phyloP scores from a whole-genome alignment of 352 stramenopile species.

The Globisporangium takayamanum region DNA sequence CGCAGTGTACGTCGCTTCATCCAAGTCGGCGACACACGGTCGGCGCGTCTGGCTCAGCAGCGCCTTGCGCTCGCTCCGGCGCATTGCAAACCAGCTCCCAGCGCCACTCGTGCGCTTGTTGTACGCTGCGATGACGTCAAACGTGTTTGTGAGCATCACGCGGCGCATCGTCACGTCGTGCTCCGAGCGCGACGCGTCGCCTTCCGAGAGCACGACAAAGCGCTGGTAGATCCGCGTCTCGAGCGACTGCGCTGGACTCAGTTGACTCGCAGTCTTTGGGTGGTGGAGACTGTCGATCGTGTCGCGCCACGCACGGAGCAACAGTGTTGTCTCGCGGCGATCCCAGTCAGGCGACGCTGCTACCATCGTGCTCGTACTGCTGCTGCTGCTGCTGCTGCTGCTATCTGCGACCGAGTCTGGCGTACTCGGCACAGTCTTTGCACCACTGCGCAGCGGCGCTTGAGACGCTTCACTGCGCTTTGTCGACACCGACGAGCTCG shows the following conservation, averaged over 20 bases:
- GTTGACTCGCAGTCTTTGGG: neutral
- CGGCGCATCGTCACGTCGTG: neutral
- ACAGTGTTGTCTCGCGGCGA: constrained; percentile 10
- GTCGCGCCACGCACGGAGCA: constrained; percentile 9
- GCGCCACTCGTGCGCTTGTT: neutral
- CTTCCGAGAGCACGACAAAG: constrained; percentile 10
- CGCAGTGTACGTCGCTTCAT: constrained; percentile 4
- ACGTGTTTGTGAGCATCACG: constrained; percentile 2
- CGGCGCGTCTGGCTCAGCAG: neutral
- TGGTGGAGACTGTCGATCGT: constrained; percentile 2
- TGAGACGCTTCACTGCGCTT: no score
- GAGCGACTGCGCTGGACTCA: neutral
- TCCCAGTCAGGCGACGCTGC: constrained; percentile 1
- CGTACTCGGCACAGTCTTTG: neutral
- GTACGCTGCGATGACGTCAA: constrained; percentile 7
- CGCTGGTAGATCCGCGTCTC: constrained; percentile 8
- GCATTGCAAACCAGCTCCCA: constrained; percentile 11
- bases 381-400: neutral
- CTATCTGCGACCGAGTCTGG: neutral
- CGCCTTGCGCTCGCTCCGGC: constrained; percentile 5
- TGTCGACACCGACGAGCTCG: neutral
- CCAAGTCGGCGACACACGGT: constrained; percentile 7
- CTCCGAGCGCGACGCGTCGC: constrained; percentile 1
- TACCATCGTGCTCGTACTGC: neutral
- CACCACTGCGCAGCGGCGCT: neutral